These are phyloP conservation scores for Aureobasidium zeae DNA, from an alignment of 2,329 filamentous ascomycete species.

Conservation along the genomic window DNA sequence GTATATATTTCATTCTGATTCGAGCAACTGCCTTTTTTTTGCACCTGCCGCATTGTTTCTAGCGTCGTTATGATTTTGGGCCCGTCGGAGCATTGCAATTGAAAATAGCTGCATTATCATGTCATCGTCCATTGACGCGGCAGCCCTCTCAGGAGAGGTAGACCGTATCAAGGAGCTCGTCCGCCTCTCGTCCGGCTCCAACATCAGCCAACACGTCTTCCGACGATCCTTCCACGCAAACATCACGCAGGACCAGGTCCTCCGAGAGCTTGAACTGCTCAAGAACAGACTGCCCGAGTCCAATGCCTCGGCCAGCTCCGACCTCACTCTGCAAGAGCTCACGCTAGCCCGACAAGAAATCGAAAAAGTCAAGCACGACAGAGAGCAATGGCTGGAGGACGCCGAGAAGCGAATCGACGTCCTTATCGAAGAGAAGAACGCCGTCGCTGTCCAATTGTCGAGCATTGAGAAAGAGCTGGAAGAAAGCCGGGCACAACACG, in stretches of 20 bases:
- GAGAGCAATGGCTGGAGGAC: constrained; percentile 28
- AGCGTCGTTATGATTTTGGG: constrained; percentile 10
- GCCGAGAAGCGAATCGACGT: constrained; percentile 28
- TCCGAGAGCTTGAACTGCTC: constrained; percentile 19
- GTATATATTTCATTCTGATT: constrained; percentile 10
- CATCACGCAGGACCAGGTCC: constrained; percentile 18
- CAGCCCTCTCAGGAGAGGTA: constrained; percentile 16
- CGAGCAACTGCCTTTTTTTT: too few species aligned
- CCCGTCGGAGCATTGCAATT: background rate
- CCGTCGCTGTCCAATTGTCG: constrained; percentile 19
- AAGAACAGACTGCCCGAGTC: constrained; percentile 13
- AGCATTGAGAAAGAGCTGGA: constrained; percentile 16
- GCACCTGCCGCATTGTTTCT: constrained; percentile 5
- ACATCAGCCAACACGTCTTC: constrained; percentile 18
- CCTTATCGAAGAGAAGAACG: constrained; percentile 26
- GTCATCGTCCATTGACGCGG: constrained; percentile 12
- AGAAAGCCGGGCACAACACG: constrained; percentile 19
- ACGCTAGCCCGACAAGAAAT: constrained; percentile 15
- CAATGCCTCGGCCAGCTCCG: constrained; percentile 13
- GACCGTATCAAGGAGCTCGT: constrained; percentile 21
- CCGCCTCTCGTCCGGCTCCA: constrained; percentile 14
- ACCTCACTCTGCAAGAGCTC: constrained; percentile 16
- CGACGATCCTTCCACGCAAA: constrained; percentile 17
- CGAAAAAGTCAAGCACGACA: constrained; percentile 22
- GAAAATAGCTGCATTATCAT: constrained; percentile 2